A percentile compares a stretch with the other conserved stretches of the same genome.
Conservation (phyloP, 176 grass and related monocot species). For the Oryza officinalis region DNA sequence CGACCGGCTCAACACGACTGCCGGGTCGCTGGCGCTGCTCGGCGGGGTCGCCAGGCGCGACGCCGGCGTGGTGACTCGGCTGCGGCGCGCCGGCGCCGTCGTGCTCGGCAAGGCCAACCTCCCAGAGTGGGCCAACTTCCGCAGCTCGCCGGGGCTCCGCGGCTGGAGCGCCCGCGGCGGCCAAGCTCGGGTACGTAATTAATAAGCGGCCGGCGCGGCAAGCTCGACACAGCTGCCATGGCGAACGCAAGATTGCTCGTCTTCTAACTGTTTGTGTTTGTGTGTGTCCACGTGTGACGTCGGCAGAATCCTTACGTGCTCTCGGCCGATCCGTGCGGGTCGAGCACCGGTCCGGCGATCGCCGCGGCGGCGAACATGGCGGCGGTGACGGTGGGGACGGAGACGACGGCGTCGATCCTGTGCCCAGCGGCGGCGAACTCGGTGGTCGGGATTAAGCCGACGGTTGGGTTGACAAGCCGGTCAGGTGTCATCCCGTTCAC, state of each 20-base stretch:
- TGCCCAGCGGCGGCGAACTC: conserved; percentile 51
- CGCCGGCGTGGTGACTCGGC: conserved; percentile 52
- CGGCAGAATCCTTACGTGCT: background rate
- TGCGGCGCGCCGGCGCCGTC: conserved; percentile 51
- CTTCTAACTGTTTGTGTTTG: too few species aligned
- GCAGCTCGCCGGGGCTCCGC: background rate
- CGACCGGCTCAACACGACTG: conserved; percentile 74
- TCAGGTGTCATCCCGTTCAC: conserved; percentile 59
- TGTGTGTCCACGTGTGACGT: too few species aligned
- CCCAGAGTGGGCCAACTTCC: conserved; percentile 60
- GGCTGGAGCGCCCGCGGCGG: conserved; percentile 72
- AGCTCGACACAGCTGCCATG: too few species aligned
- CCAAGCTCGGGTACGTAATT: conserved; percentile 18
- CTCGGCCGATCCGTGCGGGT: conserved; percentile 43
- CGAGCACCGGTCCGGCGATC: conserved; percentile 55
- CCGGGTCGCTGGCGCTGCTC: conserved; percentile 65
- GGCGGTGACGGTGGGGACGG: conserved; percentile 67
- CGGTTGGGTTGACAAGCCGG: conserved; percentile 58
- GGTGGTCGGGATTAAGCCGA: conserved; percentile 65
- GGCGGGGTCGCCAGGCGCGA: conserved; percentile 47
- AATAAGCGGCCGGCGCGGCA: too few species aligned
- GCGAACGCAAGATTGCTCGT: conserved; percentile 8
- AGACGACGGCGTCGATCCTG: conserved; percentile 67
- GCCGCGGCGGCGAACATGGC: conserved; percentile 65
- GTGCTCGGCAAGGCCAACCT: conserved; percentile 67